These are phyloP conservation scores for Chaetomiaceae sp. DNA, from an alignment of 2,329 filamentous ascomycete genomes.

Conservation along the genomic window DNA sequence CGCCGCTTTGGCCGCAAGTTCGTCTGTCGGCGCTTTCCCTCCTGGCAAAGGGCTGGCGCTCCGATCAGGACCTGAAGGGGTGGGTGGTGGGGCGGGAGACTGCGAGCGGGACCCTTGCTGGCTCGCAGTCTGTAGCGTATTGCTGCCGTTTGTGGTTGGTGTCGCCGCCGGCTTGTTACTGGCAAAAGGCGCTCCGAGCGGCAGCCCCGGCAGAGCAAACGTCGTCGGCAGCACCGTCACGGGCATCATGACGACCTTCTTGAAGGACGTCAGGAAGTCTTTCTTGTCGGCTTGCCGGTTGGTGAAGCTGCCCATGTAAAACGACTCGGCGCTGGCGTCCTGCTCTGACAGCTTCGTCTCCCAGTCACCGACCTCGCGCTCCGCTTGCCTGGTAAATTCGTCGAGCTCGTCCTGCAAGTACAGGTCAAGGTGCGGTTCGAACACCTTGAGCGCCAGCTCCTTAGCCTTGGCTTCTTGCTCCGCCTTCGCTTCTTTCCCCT, in stretches of 20 bases:
- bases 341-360: constrained; percentile 88
- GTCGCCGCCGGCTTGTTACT: constrained; percentile 31
- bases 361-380: constrained; percentile 75
- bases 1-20: constrained; percentile 93
- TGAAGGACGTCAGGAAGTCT: constrained; percentile 93
- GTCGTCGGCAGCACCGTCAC: constrained; percentile 75
- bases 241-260: constrained; percentile 98
- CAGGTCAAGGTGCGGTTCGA: constrained; percentile 88
- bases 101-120: constrained; percentile 43
- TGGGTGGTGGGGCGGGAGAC: constrained; percentile 37
- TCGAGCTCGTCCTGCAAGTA: constrained; percentile 90
- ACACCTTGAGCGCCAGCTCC: constrained; percentile 63
- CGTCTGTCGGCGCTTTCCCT: constrained; percentile 73
- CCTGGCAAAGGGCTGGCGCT: constrained; percentile 41
- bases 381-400: constrained; percentile 70
- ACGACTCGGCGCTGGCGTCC: constrained; percentile 83
- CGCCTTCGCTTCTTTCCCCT: constrained; percentile 40
- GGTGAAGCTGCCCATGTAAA: constrained; percentile 93
- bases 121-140: constrained; percentile 26
- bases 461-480: constrained; percentile 59
- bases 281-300: constrained; percentile 93
- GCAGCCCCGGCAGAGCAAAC: constrained; percentile 50
- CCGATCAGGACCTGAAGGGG: constrained; percentile 28
- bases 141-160: constrained; percentile 25
- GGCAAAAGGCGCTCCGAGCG: constrained; percentile 53